Evolutionary conservation across 257 asterid genomes (phyloP).

Genomic region (Salvia hispanica): DNA sequence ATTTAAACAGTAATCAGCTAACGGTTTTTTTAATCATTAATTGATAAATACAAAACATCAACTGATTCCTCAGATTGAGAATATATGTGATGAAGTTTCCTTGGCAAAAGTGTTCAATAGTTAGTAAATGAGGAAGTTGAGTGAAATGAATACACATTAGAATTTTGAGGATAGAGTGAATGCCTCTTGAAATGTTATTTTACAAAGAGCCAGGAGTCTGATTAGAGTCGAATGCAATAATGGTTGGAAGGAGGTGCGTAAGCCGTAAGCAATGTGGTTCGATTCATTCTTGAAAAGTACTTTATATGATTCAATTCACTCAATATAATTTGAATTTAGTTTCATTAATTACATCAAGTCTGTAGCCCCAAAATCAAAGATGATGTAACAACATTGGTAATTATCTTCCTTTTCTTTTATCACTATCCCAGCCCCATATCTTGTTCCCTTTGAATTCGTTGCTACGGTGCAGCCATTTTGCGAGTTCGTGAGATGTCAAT

Average conservation of each 20-base stretch:
- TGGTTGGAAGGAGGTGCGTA: background rate
- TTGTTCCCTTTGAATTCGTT: no score
- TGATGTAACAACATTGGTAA: background rate
- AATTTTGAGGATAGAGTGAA: background rate
- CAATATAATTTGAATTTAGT: background rate
- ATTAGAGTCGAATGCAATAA: background rate
- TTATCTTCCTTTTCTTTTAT: no score
- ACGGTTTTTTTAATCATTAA: background rate
- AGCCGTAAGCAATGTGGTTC: background rate
- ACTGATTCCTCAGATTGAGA: constrained; percentile 1
- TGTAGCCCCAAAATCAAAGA: background rate
- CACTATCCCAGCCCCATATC: no score
- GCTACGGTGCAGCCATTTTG: no score
- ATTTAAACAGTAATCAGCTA: background rate
- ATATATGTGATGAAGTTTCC: background rate
- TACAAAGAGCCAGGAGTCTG: background rate
- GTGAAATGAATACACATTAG: background rate
- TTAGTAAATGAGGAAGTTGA: constrained; percentile 2
- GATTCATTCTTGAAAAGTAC: background rate
- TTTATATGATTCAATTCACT: background rate
- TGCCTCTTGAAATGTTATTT: background rate
- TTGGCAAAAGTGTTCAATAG: background rate
- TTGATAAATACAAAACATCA: background rate
- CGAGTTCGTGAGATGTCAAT: no score
- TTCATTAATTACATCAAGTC: background rate